Conservation (phyloP, 768 basidiomycete species). For the Porphyrellus cyaneotinctus region DNA sequence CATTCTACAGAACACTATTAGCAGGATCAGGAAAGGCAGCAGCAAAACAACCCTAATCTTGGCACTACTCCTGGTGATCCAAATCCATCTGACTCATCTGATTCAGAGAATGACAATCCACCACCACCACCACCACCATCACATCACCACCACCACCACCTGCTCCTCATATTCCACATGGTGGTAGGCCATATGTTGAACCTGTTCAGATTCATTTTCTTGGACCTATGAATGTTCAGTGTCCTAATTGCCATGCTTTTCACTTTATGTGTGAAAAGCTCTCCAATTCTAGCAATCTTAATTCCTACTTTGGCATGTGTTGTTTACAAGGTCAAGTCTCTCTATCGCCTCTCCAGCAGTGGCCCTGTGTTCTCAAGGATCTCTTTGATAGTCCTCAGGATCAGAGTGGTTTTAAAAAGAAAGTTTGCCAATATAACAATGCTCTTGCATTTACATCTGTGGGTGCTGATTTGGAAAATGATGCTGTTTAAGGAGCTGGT, state of each 20-base stretch:
- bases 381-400: slow-evolving; percentile 16
- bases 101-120: not conserved
- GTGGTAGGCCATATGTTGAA: slow-evolving; percentile 8
- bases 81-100: not conserved
- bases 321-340: slow-evolving; percentile 28
- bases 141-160: not conserved
- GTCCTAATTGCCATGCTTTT: slow-evolving; percentile 13
- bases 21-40: not conserved
- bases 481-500: slow-evolving; percentile 19
- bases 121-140: not conserved
- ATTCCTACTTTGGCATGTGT: slow-evolving; percentile 22
- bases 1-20: not conserved
- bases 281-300: not conserved
- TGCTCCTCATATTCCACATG: not conserved
- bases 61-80: not conserved
- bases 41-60: not conserved
- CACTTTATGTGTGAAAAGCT: slow-evolving; percentile 19
- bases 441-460: slow-evolving; percentile 7
- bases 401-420: slow-evolving; percentile 19
- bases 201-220: slow-evolving; percentile 4
- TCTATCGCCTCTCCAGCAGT: slow-evolving; percentile 17
- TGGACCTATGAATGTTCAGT: slow-evolving; percentile 2
- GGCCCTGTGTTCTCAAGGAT: slow-evolving; percentile 11
- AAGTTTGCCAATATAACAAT: slow-evolving; percentile 40
- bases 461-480: not conserved